Evolutionary conservation across 2,329 filamentous ascomycete species (phyloP), one percentile per base, ranked within the genome.

Genomic region (Apiospora arundinis): DNA sequence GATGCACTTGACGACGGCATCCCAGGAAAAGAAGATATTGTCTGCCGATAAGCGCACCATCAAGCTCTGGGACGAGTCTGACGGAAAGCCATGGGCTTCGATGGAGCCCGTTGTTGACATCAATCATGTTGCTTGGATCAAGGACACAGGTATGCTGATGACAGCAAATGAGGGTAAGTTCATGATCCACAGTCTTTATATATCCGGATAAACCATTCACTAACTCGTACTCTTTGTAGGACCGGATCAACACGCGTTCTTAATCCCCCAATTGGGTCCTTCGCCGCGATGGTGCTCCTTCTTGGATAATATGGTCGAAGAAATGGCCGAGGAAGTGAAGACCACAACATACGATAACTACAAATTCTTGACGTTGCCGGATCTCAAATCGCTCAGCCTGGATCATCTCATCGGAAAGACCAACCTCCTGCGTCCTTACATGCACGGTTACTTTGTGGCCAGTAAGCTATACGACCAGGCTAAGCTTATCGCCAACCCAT

Each of bases 401-500:
- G 92, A 93, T 69, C 95, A 98, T 80, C 87, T 99, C 67, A 89
- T 99, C 71, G 95, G 95, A 75, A 95, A 94, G 77, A 97, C 95
- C 40, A 96, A 93, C 78, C 85, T 98, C 25, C 85, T 99, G 52
- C 89, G 95, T 63, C 96, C 96, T 60, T 99, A 99, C 80, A 99
- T 99, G 97, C 96, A 99, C 81, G 97, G 96, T 76, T 98, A 96
- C 87, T 99, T 99, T 83, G 95, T 99, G 67, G 94, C 93, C 46
- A 95, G 97, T 77, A 94, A 95, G 78, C 84, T 99, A 37, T 98
- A 99, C 81, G 97, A 99, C 80, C 95, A 99, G 81, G 96, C 96
- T 23, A 88, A 93, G 70, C 85, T 99, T 72, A 97, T 98, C 77
- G 92, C 93, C 68, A 97, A 98, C 82, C 96, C 96, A 0, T 97